Conservation (phyloP, 257 asterid species). For the Cinchona pubescens region DNA sequence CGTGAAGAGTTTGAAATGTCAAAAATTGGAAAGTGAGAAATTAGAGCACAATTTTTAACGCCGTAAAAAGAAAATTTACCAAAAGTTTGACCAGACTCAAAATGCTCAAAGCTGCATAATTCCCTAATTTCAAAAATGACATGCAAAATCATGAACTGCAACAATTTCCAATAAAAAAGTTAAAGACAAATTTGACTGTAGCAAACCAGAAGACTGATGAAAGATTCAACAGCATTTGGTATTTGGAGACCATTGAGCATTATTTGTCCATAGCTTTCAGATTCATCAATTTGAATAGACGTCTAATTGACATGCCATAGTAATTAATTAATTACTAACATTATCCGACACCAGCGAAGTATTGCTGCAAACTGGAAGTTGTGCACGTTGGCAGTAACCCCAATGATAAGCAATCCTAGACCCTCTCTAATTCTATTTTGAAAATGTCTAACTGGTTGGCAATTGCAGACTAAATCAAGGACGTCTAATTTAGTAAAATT, state of each 20-base stretch:
- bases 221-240: background rate
- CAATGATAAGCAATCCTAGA: background rate
- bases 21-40: background rate
- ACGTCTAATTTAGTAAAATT: too few relatives aligned
- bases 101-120: background rate
- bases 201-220: background rate
- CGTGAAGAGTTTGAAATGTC: background rate
- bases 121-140: background rate
- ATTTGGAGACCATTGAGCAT: background rate
- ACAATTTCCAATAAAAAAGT: background rate
- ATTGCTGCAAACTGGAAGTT: background rate
- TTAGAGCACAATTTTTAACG: background rate
- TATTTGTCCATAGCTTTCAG: background rate
- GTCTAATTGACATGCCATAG: background rate
- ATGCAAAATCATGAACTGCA: background rate
- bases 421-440: too few relatives aligned
- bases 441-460: background rate
- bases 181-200: background rate
- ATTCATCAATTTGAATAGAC: background rate
- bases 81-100: background rate
- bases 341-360: too few relatives aligned
- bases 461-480: background rate
- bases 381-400: background rate
- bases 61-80: background rate
- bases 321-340: background rate